Evolutionary conservation across 495 filamentous ascomycete species (phyloP).

Genomic region (Trichoderma asperelloides): DNA sequence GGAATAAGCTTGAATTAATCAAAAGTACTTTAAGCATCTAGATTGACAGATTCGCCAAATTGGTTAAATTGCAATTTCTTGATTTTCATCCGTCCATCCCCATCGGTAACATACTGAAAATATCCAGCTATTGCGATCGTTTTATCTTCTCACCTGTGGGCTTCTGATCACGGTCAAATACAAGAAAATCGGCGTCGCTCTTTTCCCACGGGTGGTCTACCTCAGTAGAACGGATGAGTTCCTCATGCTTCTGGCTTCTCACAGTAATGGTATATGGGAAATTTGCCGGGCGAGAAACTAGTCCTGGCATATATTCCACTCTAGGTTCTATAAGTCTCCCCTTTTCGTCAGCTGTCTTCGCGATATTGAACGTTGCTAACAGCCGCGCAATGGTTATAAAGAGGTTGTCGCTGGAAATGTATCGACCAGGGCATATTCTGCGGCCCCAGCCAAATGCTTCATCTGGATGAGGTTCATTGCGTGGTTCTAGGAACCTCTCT

Average conservation of each 20-base stretch:
- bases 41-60: too few species aligned
- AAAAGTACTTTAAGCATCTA: too few species aligned
- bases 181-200: neutral
- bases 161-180: neutral
- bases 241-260: constrained; percentile 14
- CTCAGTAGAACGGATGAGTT: neutral
- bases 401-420: constrained; percentile 47
- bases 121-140: too few species aligned
- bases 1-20: too few species aligned
- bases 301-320: constrained; percentile 26
- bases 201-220: neutral
- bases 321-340: constrained; percentile 30
- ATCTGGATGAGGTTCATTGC: constrained; percentile 22
- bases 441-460: constrained; percentile 51
- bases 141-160: neutral
- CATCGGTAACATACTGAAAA: too few species aligned
- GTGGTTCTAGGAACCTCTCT: constrained; percentile 23
- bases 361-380: constrained; percentile 46
- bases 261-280: constrained; percentile 27
- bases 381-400: constrained; percentile 42
- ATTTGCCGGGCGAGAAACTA: constrained; percentile 24
- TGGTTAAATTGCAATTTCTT: too few species aligned
- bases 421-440: constrained; percentile 49
- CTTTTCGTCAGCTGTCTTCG: constrained; percentile 20
- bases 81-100: too few species aligned